Evolutionary conservation across 2,329 filamentous ascomycete genomes (phyloP).

Genomic region (Trichoderma semiorbis): DNA sequence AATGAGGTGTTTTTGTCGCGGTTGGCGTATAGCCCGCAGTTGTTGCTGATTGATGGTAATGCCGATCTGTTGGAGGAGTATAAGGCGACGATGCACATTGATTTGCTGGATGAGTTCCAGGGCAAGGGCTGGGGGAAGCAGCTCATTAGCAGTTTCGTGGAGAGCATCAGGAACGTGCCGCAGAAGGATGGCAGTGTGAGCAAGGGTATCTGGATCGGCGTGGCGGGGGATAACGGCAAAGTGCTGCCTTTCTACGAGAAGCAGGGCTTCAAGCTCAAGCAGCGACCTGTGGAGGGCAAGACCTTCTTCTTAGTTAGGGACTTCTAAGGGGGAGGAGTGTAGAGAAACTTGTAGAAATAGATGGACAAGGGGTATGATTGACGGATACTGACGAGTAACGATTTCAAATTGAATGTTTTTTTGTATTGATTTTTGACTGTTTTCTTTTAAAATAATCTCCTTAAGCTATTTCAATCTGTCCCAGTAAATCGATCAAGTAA

Average conservation of each 20-base stretch:
- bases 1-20: constrained; percentile 37
- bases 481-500: neutral
- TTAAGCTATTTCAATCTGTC: neutral
- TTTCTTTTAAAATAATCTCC: neutral
- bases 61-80: constrained; percentile 34
- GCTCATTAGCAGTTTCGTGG: constrained; percentile 41
- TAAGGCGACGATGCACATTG: constrained; percentile 48
- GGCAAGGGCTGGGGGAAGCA: constrained; percentile 43
- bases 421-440: neutral
- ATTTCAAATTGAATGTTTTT: neutral
- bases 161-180: constrained; percentile 30
- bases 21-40: constrained; percentile 39
- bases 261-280: constrained; percentile 42
- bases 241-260: constrained; percentile 49
- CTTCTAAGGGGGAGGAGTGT: constrained; percentile 9
- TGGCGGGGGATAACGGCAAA: constrained; percentile 44
- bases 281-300: constrained; percentile 34
- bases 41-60: constrained; percentile 39
- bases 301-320: constrained; percentile 43
- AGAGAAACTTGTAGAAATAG: neutral
- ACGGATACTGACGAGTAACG: neutral
- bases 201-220: constrained; percentile 42
- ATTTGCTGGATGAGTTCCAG: constrained; percentile 42
- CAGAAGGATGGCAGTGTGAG: constrained; percentile 10
- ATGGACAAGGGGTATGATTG: neutral